Evolutionary conservation across 257 asterid genomes (phyloP).

Genomic region (Cinchona pubescens): DNA sequence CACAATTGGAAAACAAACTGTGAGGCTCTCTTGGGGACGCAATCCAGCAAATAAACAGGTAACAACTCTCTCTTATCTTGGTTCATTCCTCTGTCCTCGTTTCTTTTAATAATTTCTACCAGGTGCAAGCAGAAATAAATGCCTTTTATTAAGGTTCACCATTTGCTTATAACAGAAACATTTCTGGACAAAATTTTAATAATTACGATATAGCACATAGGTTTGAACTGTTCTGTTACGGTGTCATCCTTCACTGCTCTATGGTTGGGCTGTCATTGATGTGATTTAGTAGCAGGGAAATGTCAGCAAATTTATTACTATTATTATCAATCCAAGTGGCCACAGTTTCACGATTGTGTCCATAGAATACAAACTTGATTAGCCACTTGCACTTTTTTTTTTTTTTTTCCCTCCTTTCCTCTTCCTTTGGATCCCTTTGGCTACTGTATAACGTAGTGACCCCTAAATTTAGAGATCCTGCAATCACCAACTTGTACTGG

Average conservation of each 20-base stretch:
- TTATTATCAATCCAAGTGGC: too few relatives aligned
- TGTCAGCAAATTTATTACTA: neutral
- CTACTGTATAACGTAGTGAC: neutral
- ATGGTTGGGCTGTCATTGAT: neutral
- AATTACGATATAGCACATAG: neutral
- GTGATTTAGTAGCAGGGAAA: neutral
- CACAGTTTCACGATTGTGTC: neutral
- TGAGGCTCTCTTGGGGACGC: conserved; percentile 54
- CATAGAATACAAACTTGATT: neutral
- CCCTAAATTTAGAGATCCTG: neutral
- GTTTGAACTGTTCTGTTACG: neutral
- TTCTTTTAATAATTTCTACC: neutral
- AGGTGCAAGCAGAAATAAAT: neutral
- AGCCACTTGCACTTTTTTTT: neutral
- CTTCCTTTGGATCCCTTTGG: neutral
- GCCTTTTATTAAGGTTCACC: neutral
- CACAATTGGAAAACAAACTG: conserved; percentile 41
- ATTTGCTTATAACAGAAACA: neutral
- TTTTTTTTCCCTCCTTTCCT: too few relatives aligned
- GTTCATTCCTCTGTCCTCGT: neutral
- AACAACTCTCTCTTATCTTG: neutral
- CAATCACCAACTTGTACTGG: neutral
- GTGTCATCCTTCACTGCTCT: neutral
- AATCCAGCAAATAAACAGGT: conserved; percentile 52
- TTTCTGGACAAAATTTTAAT: neutral